phyloP scores from a whole-genome alignment of 2,329 filamentous ascomycete species.

The Penicillium decumbens region DNA sequence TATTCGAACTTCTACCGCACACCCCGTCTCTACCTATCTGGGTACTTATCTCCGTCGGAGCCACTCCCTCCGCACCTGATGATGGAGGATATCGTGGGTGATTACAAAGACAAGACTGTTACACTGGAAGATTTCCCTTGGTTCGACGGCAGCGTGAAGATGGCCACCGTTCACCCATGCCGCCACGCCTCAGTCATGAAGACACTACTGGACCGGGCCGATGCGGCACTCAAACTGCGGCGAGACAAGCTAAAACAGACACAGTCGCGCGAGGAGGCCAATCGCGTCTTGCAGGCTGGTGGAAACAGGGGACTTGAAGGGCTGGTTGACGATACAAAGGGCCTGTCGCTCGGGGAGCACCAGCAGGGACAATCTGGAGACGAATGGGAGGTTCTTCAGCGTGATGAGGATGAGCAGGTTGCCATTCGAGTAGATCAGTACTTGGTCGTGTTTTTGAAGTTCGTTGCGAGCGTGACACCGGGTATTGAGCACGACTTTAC shows the following conservation, averaged over 20 bases:
- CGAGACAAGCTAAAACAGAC: constrained; percentile 71
- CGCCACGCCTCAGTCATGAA: constrained; percentile 99
- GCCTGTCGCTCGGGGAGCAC: constrained; percentile 55
- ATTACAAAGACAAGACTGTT: constrained; percentile 98
- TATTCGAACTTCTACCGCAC: constrained; percentile 97
- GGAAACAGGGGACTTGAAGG: constrained; percentile 68
- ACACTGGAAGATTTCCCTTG: constrained; percentile 97
- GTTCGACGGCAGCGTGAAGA: constrained; percentile 86
- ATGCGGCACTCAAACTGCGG: constrained; percentile 84
- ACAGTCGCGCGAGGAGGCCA: constrained; percentile 43
- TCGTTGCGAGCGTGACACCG: constrained; percentile 85
- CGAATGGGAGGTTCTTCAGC: constrained; percentile 62
- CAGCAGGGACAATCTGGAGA: constrained; percentile 39
- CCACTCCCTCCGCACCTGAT: constrained; percentile 77
- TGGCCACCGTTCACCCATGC: constrained; percentile 94
- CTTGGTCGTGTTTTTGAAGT: constrained; percentile 54
- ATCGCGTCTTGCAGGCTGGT: constrained; percentile 17
- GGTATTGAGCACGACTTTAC: constrained; percentile 98
- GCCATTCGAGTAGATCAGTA: constrained; percentile 51
- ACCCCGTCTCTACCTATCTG: constrained; percentile 88
- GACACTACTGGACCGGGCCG: constrained; percentile 87
- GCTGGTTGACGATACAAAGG: constrained; percentile 73
- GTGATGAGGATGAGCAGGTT: constrained; percentile 46
- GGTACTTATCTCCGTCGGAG: constrained; percentile 73
- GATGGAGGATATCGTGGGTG: constrained; percentile 95